A percentile compares a stretch with the other conserved stretches of the same genome.
These are phyloP conservation scores for Daldinia bambusicola DNA, from an alignment of 495 filamentous ascomycete genomes.

Conservation along the genomic window DNA sequence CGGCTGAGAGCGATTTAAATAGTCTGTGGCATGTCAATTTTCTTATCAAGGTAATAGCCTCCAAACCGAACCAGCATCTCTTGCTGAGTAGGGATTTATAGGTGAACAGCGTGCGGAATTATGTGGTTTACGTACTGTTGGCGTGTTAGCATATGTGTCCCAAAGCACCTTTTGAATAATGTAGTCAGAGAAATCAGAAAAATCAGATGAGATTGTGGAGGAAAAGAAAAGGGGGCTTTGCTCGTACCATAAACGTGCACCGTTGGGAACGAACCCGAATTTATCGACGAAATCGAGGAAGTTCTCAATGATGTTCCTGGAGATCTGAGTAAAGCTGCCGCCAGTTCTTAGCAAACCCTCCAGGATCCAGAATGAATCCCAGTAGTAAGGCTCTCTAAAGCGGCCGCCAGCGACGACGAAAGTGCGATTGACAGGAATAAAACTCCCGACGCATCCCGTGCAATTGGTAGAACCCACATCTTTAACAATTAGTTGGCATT, in stretches of 20 bases:
- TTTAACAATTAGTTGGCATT: slow-evolving; percentile 6
- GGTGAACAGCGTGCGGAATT: neutral
- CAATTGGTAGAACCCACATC: slow-evolving; percentile 55
- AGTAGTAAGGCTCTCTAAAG: slow-evolving; percentile 64
- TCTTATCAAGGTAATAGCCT: neutral
- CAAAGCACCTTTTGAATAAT: neutral
- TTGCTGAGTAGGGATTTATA: neutral
- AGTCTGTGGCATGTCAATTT: slow-evolving; percentile 45
- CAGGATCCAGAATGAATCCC: slow-evolving; percentile 64
- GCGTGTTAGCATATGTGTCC: slow-evolving; percentile 10
- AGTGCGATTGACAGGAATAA: slow-evolving; percentile 62
- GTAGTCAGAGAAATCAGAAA: neutral
- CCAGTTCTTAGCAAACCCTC: slow-evolving; percentile 62
- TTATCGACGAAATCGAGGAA: slow-evolving; percentile 61
- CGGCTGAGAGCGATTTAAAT: slow-evolving; percentile 61
- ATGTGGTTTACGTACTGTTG: slow-evolving; percentile 24
- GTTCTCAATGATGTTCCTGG: slow-evolving; percentile 63
- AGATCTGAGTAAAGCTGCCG: slow-evolving; percentile 58
- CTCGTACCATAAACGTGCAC: slow-evolving; percentile 53
- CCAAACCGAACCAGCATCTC: neutral
- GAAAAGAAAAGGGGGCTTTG: neutral
- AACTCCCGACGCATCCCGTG: slow-evolving; percentile 58
- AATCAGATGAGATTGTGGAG: too few relatives aligned
- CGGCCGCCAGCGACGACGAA: slow-evolving; percentile 63
- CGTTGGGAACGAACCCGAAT: slow-evolving; percentile 63